These are phyloP conservation scores for Parastagonospora nodorum DNA, from an alignment of 2,329 filamentous ascomycete species.

Conservation along the genomic window DNA sequence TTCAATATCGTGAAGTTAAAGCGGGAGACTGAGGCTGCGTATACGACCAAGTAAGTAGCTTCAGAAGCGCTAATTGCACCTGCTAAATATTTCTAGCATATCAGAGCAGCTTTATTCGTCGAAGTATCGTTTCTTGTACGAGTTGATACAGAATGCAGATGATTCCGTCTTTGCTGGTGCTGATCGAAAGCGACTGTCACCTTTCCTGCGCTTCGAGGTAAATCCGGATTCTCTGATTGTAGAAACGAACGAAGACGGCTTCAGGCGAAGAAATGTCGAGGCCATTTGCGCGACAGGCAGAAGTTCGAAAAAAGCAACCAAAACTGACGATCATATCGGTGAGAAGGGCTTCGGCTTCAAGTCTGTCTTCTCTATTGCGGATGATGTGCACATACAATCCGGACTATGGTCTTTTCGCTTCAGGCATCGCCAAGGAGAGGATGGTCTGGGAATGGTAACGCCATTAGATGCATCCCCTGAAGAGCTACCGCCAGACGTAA, in stretches of 20 bases:
- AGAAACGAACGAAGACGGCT: constrained; percentile 53
- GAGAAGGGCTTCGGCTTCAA: constrained; percentile 49
- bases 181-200: constrained; percentile 1
- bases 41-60: constrained; percentile 17
- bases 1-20: constrained; percentile 9
- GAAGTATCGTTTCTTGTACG: constrained; percentile 32
- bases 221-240: constrained; percentile 44
- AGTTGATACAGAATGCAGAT: constrained; percentile 51
- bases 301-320: constrained; percentile 41
- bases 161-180: constrained; percentile 41
- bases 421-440: constrained; percentile 42
- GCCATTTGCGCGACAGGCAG: constrained; percentile 47
- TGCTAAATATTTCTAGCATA: constrained; percentile 11
- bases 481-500: constrained; percentile 7
- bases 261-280: constrained; percentile 40
- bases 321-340: constrained; percentile 33
- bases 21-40: constrained; percentile 18
- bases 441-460: constrained; percentile 59
- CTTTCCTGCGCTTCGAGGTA: constrained; percentile 27
- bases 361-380: constrained; percentile 40
- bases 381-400: constrained; percentile 49
- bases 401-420: constrained; percentile 47
- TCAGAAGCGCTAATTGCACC: background rate
- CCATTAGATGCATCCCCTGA: constrained; percentile 41
- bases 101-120: constrained; percentile 30